Conservation (phyloP, 768 basidiomycete genomes). For the Suillus clintonianus region DNA sequence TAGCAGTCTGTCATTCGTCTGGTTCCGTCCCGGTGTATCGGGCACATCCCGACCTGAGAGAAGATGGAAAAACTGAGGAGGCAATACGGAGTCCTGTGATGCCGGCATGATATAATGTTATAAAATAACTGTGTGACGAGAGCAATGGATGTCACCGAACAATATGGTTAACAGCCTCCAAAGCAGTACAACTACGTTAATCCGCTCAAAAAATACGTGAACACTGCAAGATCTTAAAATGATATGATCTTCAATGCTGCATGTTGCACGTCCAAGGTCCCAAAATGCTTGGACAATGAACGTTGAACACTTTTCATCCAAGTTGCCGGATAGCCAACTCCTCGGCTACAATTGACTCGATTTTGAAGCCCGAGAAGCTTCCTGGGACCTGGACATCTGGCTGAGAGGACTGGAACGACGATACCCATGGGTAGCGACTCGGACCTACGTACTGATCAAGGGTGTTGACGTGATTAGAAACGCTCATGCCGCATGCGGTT, state of each 20-base stretch:
- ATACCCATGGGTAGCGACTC: neutral
- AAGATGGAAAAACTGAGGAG: too few relatives aligned
- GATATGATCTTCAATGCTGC: neutral
- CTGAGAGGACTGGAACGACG: neutral
- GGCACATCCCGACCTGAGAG: neutral
- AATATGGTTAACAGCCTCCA: neutral
- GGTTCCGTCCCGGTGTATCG: neutral
- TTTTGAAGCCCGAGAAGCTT: neutral
- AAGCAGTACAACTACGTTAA: neutral
- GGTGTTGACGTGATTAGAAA: conserved; percentile 2
- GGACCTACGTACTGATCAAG: neutral
- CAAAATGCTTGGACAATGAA: neutral
- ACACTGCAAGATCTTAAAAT: neutral
- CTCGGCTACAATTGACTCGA: neutral
- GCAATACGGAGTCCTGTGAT: neutral
- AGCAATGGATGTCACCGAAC: too few relatives aligned
- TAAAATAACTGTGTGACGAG: neutral
- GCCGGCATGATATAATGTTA: neutral
- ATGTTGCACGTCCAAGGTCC: neutral
- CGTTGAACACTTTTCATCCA: neutral
- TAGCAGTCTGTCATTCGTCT: neutral
- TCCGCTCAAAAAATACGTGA: neutral
- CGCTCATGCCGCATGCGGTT: neutral
- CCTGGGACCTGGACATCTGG: neutral
- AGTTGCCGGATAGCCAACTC: neutral